These are phyloP conservation scores for Nicotiana undulata DNA, from an alignment of 257 asterid genomes.

Conservation along the genomic window DNA sequence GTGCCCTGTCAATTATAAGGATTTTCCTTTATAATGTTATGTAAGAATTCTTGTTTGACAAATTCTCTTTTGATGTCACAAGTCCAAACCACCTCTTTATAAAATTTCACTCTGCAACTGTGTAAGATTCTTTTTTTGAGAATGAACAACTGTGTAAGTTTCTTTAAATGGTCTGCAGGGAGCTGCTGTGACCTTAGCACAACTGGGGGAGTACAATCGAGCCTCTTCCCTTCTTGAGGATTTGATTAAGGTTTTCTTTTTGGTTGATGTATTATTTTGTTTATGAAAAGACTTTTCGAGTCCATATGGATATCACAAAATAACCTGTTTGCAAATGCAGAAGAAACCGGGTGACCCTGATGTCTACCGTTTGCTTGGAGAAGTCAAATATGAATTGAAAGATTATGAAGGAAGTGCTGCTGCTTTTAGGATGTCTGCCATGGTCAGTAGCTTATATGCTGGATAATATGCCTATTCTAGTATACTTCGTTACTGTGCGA, in stretches of 20 bases:
- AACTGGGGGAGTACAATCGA: conserved; percentile 69
- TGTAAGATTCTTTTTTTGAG: not conserved
- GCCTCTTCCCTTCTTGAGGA: conserved; percentile 68
- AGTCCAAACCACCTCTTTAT: not conserved
- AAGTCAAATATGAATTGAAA: conserved; percentile 74
- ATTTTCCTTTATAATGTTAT: not conserved
- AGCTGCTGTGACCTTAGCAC: conserved; percentile 83
- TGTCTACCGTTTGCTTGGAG: conserved; percentile 89
- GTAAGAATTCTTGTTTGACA: not conserved
- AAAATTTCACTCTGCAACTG: conserved; percentile 7
- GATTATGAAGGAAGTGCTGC: conserved; percentile 80
- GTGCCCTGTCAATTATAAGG: not conserved
- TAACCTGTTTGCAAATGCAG: conserved; percentile 36
- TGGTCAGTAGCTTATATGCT: conserved; percentile 39
- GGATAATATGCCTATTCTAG: conserved; percentile 2
- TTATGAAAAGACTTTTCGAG: conserved; percentile 8
- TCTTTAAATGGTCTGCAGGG: conserved; percentile 42
- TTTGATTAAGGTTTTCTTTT: conserved; percentile 53
- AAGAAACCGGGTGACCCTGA: conserved; percentile 66
- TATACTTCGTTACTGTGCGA: not conserved
- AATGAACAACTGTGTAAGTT: conserved; percentile 5
- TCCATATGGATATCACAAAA: conserved; percentile 2
- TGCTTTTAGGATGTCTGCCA: conserved; percentile 64
- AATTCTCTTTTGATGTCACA: not conserved
- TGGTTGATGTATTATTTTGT: conserved; percentile 11